Conservation (phyloP, 305 asterid genomes). For the Fraxinus dipetala region DNA sequence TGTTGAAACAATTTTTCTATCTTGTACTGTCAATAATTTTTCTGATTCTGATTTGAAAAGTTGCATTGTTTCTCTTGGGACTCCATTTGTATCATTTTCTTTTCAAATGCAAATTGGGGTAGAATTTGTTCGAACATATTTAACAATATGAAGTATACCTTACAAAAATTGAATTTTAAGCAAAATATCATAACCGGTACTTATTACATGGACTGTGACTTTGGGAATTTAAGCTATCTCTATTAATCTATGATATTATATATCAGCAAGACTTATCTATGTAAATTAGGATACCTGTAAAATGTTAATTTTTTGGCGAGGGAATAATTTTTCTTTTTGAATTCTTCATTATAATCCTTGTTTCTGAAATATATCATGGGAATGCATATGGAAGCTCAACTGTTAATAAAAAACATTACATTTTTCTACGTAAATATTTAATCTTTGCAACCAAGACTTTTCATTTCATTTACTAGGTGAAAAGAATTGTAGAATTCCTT, state of each 20-base stretch:
- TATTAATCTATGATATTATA: background rate
- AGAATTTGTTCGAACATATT: background rate
- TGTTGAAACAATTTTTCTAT: background rate
- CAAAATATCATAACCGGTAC: background rate
- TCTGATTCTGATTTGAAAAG: background rate
- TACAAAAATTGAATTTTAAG: background rate
- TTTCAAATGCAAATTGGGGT: background rate
- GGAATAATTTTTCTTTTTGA: background rate
- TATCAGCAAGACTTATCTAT: background rate
- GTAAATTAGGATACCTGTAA: background rate
- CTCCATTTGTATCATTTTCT: background rate
- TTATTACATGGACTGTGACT: background rate
- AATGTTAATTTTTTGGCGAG: background rate
- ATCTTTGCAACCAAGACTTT: background rate
- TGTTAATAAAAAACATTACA: background rate
- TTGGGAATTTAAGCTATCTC: background rate
- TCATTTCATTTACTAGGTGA: background rate
- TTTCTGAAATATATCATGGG: background rate
- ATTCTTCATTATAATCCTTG: background rate
- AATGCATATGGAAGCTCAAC: background rate
- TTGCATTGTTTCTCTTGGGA: background rate
- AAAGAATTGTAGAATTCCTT: background rate
- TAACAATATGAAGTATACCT: background rate
- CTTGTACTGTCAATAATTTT: conserved; percentile 4
- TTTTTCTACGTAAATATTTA: background rate